A percentile compares a stretch with the other conserved stretches of the same genome.
These are phyloP conservation scores for Coprinopsis strossmayeri DNA, from an alignment of 768 basidiomycete species.

Conservation along the genomic window DNA sequence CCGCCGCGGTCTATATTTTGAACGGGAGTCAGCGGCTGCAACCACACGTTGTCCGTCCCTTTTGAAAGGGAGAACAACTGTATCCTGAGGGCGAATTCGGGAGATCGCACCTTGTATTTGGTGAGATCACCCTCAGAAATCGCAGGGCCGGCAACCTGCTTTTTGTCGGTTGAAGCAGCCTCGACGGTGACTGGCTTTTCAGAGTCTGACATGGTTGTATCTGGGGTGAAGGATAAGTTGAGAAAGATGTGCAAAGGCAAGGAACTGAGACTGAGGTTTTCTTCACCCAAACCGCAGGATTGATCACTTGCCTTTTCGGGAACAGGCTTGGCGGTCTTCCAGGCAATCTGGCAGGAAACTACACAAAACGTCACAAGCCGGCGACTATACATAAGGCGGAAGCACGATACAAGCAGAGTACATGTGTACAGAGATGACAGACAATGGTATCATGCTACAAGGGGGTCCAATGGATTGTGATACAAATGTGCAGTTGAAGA, in stretches of 20 bases:
- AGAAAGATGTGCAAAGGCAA: slow-evolving; percentile 6
- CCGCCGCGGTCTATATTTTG: slow-evolving; percentile 83
- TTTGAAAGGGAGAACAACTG: not conserved
- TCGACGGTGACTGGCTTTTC: slow-evolving; percentile 40
- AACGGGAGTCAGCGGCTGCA: too few relatives aligned
- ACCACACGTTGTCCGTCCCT: too few relatives aligned
- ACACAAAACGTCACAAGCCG: too few relatives aligned
- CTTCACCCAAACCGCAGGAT: slow-evolving; percentile 1
- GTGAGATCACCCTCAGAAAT: slow-evolving; percentile 63
- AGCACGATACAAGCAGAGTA: too few relatives aligned
- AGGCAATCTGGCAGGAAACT: too few relatives aligned
- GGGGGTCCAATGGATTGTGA: not conserved
- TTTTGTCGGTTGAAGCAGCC: slow-evolving; percentile 29
- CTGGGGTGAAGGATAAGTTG: not conserved
- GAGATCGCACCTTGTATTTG: slow-evolving; percentile 69
- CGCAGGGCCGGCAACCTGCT: slow-evolving; percentile 48
- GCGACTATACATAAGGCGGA: too few relatives aligned
- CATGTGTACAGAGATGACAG: too few relatives aligned
- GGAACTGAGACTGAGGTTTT: slow-evolving; percentile 9
- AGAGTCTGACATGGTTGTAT: slow-evolving; percentile 50
- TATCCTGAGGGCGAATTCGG: slow-evolving; percentile 8
- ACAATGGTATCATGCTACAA: not conserved
- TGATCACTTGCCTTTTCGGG: slow-evolving; percentile 5
- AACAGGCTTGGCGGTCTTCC: slow-evolving; percentile 3
- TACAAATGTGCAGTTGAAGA: not conserved